Evolutionary conservation across 495 filamentous ascomycete genomes (phyloP).

Genomic region (Podospora appendiculata): DNA sequence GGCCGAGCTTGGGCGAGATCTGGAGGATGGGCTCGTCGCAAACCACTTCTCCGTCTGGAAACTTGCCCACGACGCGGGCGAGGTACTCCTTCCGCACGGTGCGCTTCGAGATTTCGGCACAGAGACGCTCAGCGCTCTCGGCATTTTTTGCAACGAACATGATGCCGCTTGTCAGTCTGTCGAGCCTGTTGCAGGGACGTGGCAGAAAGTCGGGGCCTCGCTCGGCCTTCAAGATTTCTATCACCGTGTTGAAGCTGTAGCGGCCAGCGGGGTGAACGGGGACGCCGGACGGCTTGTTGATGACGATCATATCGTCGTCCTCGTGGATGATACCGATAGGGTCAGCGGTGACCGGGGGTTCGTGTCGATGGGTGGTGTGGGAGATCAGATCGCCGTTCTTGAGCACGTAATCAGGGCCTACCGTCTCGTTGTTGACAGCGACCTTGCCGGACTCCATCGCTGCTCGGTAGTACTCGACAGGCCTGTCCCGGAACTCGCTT

Average conservation of each 20-base stretch:
- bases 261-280: constrained; percentile 92
- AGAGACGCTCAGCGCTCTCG: constrained; percentile 70
- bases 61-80: constrained; percentile 82
- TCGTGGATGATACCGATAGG: constrained; percentile 80
- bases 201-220: constrained; percentile 62
- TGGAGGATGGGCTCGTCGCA: constrained; percentile 91
- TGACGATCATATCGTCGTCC: constrained; percentile 84
- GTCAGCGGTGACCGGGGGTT: constrained; percentile 80
- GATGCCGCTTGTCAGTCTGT: constrained; percentile 85
- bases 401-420: constrained; percentile 40
- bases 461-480: constrained; percentile 76
- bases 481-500: constrained; percentile 80
- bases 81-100: constrained; percentile 91
- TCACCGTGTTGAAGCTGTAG: constrained; percentile 88
- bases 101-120: constrained; percentile 59
- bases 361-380: constrained; percentile 91
- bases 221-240: constrained; percentile 86
- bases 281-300: constrained; percentile 92
- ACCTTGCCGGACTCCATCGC: constrained; percentile 75
- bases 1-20: constrained; percentile 88
- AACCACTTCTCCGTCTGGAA: constrained; percentile 74
- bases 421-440: constrained; percentile 58
- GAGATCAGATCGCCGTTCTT: constrained; percentile 67
- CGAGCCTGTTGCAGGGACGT: constrained; percentile 84
- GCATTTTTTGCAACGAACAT: constrained; percentile 93